phyloP scores from a whole-genome alignment of 225 moss, liverwort and hornwort species.

The Marchantia polymorpha region DNA sequence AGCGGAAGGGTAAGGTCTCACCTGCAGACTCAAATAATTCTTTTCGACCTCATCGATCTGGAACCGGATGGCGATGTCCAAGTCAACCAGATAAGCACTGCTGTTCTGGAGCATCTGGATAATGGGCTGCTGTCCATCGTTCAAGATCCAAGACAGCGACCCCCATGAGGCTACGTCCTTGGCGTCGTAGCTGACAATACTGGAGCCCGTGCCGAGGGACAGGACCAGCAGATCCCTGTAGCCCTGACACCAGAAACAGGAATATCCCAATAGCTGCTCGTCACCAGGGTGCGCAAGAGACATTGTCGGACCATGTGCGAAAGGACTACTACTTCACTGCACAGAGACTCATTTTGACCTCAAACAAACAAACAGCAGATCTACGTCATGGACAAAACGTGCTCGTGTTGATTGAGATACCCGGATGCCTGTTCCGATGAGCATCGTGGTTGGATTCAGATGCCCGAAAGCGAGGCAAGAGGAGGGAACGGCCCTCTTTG shows the following conservation, averaged over 20 bases:
- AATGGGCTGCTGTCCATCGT: constrained; percentile 61
- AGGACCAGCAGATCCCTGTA: constrained; percentile 60
- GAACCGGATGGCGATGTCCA: constrained; percentile 57
- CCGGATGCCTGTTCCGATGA: too few species aligned
- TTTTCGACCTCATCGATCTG: constrained; percentile 45
- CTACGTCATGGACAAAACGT: too few species aligned
- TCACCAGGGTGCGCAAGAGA: neutral
- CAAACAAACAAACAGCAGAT: too few species aligned
- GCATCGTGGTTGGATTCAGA: neutral
- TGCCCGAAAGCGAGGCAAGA: neutral
- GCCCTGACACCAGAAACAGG: constrained; percentile 34
- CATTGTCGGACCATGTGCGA: too few species aligned
- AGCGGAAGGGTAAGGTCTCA: too few species aligned
- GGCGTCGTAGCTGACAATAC: constrained; percentile 54
- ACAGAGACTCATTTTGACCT: too few species aligned
- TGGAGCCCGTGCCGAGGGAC: constrained; percentile 64
- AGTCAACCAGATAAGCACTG: constrained; percentile 64
- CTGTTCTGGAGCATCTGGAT: constrained; percentile 67
- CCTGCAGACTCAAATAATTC: constrained; percentile 64
- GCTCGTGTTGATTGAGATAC: too few species aligned
- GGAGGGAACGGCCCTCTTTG: neutral
- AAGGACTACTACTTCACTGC: too few species aligned
- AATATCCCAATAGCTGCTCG: neutral
- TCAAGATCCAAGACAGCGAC: constrained; percentile 44
- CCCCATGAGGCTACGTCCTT: constrained; percentile 58